These are phyloP conservation scores for Drechslerella stenobrocha DNA, from an alignment of 2,329 filamentous ascomycete species.

Conservation along the genomic window DNA sequence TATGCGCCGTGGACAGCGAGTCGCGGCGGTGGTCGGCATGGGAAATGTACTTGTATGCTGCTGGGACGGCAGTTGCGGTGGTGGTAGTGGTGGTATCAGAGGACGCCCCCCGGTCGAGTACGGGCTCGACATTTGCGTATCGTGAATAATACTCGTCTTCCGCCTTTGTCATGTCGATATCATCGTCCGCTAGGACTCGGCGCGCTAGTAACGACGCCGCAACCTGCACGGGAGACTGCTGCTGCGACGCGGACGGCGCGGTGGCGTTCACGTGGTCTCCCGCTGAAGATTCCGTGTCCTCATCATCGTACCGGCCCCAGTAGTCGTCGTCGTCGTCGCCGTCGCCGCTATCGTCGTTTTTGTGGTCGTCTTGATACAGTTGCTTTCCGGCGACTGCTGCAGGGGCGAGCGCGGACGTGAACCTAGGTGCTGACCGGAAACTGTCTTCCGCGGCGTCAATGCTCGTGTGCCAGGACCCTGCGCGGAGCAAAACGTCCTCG, in stretches of 20 bases:
- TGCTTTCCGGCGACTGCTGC: conserved; percentile 6
- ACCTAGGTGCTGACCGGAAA: conserved; percentile 29
- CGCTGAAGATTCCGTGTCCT: conserved; percentile 58
- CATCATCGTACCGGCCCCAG: conserved; percentile 73
- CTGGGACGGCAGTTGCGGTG: neutral
- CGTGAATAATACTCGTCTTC: conserved; percentile 76
- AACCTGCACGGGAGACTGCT: conserved; percentile 54
- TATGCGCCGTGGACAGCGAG: conserved; percentile 27
- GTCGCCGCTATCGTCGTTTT: conserved; percentile 59
- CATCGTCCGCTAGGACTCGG: conserved; percentile 22
- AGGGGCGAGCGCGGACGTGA: conserved; percentile 4
- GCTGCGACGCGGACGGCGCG: conserved; percentile 51
- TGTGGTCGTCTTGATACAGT: conserved; percentile 55
- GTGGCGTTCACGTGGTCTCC: conserved; percentile 53
- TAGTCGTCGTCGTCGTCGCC: conserved; percentile 78
- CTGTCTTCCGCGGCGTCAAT: conserved; percentile 50
- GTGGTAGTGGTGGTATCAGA: conserved; percentile 8
- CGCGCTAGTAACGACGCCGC: conserved; percentile 31
- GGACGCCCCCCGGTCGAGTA: conserved; percentile 64
- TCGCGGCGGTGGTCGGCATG: conserved; percentile 18
- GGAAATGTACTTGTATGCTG: neutral
- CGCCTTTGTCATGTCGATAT: conserved; percentile 52
- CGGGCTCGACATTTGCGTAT: conserved; percentile 77
- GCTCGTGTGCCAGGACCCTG: conserved; percentile 46
- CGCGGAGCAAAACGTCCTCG: conserved; percentile 13